Conservation (phyloP, 495 filamentous ascomycete genomes). For the Xylaria sp. region DNA sequence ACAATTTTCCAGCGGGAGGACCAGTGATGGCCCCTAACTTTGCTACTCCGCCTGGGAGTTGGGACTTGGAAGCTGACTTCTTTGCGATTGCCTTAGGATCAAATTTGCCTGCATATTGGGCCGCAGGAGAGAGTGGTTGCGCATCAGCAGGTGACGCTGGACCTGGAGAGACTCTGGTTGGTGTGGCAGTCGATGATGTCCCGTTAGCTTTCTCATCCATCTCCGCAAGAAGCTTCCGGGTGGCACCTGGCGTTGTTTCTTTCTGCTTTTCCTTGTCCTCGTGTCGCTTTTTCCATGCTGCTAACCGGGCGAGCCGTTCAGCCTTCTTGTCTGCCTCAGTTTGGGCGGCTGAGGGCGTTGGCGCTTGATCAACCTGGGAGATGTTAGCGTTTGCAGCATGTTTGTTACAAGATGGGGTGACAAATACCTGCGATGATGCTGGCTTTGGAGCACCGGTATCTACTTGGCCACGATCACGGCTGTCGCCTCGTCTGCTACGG, state of each 20-base stretch:
- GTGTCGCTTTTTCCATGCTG: conserved; percentile 92
- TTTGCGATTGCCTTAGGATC: conserved; percentile 87
- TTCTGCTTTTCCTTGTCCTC: conserved; percentile 83
- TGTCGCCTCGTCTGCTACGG: conserved; percentile 73
- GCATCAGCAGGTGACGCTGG: conserved; percentile 50
- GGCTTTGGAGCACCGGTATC: conserved; percentile 53
- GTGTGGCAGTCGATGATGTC: conserved; percentile 61
- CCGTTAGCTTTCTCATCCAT: conserved; percentile 75
- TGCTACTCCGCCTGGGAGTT: conserved; percentile 47
- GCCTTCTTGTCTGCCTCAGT: conserved; percentile 85
- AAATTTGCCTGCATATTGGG: conserved; percentile 79
- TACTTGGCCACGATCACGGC: conserved; percentile 59
- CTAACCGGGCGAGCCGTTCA: conserved; percentile 81
- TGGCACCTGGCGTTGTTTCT: conserved; percentile 66
- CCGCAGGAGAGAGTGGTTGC: conserved; percentile 51
- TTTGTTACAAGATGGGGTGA: conserved; percentile 30
- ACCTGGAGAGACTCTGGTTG: conserved; percentile 62
- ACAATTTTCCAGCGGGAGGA: conserved; percentile 29
- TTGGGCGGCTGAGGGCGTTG: conserved; percentile 61
- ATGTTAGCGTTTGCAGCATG: not conserved
- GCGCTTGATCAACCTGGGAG: conserved; percentile 51
- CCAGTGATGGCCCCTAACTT: conserved; percentile 48
- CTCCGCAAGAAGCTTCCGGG: conserved; percentile 72
- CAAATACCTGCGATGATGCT: conserved; percentile 60
- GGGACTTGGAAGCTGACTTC: conserved; percentile 66